Evolutionary conservation across 2,329 filamentous ascomycete genomes (phyloP).

Genomic region (Aspergillus eucalypticola): DNA sequence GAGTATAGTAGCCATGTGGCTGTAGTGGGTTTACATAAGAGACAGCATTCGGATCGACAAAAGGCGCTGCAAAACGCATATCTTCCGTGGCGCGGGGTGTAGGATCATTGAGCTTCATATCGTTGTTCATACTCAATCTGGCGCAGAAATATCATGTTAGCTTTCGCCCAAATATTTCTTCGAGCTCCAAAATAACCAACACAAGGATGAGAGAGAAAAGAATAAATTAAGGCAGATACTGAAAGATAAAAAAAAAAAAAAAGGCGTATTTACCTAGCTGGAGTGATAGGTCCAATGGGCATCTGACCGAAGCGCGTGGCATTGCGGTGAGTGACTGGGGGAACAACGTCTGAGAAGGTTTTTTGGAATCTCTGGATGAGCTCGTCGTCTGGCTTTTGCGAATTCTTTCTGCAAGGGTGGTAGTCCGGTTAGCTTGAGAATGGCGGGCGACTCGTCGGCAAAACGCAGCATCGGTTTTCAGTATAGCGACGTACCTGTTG

Average conservation of each 20-base stretch:
- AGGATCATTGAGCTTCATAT: constrained; percentile 74
- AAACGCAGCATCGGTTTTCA: constrained; percentile 3
- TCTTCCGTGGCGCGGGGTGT: constrained; percentile 79
- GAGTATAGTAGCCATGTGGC: constrained; percentile 80
- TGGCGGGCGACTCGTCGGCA: constrained; percentile 2
- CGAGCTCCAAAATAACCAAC: not conserved
- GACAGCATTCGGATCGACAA: constrained; percentile 83
- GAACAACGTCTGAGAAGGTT: constrained; percentile 73
- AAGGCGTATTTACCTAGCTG: constrained; percentile 25
- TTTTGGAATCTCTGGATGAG: constrained; percentile 82
- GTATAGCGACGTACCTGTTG: constrained; percentile 44
- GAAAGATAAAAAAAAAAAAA: not conserved
- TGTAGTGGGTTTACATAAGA: constrained; percentile 78
- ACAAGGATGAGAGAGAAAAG: not conserved
- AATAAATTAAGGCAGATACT: too few relatives aligned
- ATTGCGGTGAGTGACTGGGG: constrained; percentile 43
- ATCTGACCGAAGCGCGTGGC: constrained; percentile 25
- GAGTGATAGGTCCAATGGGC: constrained; percentile 24
- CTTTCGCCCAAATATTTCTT: not conserved
- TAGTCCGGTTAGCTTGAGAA: constrained; percentile 15
- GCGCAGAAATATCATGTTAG: constrained; percentile 15
- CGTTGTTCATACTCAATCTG: constrained; percentile 49
- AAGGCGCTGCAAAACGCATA: constrained; percentile 85
- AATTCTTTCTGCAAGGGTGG: constrained; percentile 61
- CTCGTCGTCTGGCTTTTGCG: constrained; percentile 83